phyloP scores from a whole-genome alignment of 768 basidiomycete genomes.

The Lactarius trivialis region DNA sequence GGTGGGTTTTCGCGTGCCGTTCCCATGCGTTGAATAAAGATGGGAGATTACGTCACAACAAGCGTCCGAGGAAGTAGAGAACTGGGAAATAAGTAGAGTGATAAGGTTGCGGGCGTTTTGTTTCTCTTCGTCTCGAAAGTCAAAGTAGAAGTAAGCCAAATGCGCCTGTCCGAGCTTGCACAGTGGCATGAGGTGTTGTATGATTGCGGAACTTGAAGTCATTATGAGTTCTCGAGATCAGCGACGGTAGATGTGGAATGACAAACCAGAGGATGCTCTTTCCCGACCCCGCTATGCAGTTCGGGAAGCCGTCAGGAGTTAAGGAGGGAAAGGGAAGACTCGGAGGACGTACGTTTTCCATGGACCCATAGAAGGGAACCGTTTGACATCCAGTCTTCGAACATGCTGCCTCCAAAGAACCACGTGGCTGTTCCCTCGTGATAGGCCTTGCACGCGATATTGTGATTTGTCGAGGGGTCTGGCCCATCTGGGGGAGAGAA shows the following conservation, averaged over 20 bases:
- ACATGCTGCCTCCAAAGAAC: neutral
- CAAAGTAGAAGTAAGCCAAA: no score
- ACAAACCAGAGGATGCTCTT: neutral
- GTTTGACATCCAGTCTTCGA: neutral
- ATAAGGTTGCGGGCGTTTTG: no score
- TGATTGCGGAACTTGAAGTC: neutral
- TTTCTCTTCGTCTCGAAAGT: no score
- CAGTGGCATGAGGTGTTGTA: neutral
- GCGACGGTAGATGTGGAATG: neutral
- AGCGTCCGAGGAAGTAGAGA: neutral
- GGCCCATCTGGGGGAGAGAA: neutral
- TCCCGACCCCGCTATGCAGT: neutral
- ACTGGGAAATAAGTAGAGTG: neutral
- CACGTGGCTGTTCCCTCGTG: neutral
- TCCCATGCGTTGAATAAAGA: neutral
- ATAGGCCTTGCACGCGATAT: neutral
- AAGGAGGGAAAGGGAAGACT: neutral
- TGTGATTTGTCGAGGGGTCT: constrained; percentile 1
- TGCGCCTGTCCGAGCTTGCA: neutral
- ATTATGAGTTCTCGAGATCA: neutral
- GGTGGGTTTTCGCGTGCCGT: neutral
- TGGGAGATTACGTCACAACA: neutral
- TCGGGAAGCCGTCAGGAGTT: neutral
- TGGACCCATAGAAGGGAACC: constrained; percentile 4
- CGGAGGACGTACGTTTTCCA: neutral